phyloP scores from a whole-genome alignment of 345 rosid genomes.

The Mallotus nudiflorus region DNA sequence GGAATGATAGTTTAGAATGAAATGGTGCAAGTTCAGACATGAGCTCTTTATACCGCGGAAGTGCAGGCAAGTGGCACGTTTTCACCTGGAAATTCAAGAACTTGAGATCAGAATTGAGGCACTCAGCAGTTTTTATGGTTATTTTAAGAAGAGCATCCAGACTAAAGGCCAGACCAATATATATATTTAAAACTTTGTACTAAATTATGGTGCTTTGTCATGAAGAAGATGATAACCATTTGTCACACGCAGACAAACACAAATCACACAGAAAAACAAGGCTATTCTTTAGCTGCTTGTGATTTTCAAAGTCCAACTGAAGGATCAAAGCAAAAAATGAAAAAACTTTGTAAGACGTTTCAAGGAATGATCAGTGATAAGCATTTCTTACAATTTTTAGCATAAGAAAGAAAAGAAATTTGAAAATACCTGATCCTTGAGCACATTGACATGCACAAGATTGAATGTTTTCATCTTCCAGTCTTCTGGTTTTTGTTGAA shows the following conservation, averaged over 20 bases:
- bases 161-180: background rate
- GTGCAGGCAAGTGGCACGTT: conserved; percentile 50
- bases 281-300: background rate
- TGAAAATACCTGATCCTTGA: conserved; percentile 73
- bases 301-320: background rate
- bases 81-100: conserved; percentile 45
- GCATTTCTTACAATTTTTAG: no score
- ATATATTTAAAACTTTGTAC: background rate
- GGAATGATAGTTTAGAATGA: conserved; percentile 59
- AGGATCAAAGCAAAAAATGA: background rate
- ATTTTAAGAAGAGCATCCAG: background rate
- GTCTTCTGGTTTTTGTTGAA: conserved; percentile 73
- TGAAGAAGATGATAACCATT: background rate
- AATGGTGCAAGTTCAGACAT: conserved; percentile 67
- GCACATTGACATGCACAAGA: conserved; percentile 73
- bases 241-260: no score
- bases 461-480: conserved; percentile 76
- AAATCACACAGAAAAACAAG: background rate
- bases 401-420: no score
- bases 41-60: conserved; percentile 77
- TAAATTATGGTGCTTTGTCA: background rate
- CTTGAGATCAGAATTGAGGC: background rate
- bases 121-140: background rate
- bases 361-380: no score
- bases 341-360: background rate